Conservation (phyloP, 352 stramenopile genomes). For the Phytophthora tentaculata region DNA sequence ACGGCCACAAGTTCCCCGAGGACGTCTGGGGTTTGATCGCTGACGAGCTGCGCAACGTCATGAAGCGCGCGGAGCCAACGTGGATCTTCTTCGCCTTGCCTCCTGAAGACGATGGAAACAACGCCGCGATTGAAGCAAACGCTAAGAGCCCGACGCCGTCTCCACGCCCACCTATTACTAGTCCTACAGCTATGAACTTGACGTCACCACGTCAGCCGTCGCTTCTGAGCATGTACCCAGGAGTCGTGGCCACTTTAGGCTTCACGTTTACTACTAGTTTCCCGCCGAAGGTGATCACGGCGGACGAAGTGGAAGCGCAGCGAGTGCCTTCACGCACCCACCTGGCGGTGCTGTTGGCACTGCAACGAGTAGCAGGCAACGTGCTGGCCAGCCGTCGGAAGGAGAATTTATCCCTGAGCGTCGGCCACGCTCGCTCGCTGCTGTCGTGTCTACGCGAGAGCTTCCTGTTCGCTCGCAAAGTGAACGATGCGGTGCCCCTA, state of each 20-base stretch:
- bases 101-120: constrained; percentile 4
- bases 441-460: constrained; percentile 69
- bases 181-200: constrained; percentile 8
- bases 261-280: constrained; percentile 66
- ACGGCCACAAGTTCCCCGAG: constrained; percentile 83
- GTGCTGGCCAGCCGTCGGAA: constrained; percentile 61
- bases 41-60: constrained; percentile 80
- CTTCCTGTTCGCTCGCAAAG: constrained; percentile 71
- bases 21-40: constrained; percentile 83
- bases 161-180: constrained; percentile 11
- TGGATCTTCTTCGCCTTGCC: constrained; percentile 69
- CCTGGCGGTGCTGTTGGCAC: constrained; percentile 66
- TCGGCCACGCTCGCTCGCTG: constrained; percentile 61
- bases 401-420: constrained; percentile 55
- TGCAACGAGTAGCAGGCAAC: constrained; percentile 72
- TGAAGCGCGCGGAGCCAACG: constrained; percentile 74
- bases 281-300: constrained; percentile 61
- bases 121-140: background rate
- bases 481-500: constrained; percentile 72
- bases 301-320: constrained; percentile 62
- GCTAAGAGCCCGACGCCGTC: background rate
- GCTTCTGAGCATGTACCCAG: constrained; percentile 77
- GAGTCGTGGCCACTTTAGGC: constrained; percentile 50
- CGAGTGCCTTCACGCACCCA: constrained; percentile 70
- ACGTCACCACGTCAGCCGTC: constrained; percentile 58